A percentile compares a stretch with the other conserved stretches of the same genome.
These are phyloP conservation scores for Colletotrichum sp. DNA, from an alignment of 2,329 filamentous ascomycete species.

Conservation along the genomic window DNA sequence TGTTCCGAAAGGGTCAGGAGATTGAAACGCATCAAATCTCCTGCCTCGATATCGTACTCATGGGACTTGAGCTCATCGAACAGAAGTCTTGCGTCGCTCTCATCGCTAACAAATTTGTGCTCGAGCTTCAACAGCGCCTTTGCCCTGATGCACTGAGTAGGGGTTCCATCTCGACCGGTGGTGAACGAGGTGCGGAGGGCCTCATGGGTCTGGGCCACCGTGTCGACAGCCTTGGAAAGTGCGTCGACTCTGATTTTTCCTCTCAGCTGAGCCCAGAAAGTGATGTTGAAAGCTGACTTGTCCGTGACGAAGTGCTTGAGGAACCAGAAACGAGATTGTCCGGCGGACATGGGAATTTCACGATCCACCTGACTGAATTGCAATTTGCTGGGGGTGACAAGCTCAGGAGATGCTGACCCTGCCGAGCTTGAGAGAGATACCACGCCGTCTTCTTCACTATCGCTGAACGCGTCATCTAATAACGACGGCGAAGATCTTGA, in stretches of 20 bases:
- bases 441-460: background rate
- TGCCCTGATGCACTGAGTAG: background rate
- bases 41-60: background rate
- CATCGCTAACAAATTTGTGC: background rate
- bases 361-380: background rate
- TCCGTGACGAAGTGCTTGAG: constrained; percentile 36
- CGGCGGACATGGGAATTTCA: background rate
- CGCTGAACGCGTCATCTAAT: background rate
- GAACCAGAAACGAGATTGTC: constrained; percentile 42
- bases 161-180: background rate
- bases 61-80: background rate
- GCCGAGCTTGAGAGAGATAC: background rate
- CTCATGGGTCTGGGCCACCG: constrained; percentile 34
- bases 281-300: constrained; percentile 44
- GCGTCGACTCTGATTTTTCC: constrained; percentile 34
- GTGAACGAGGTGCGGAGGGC: constrained; percentile 35
- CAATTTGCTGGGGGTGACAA: background rate
- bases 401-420: background rate
- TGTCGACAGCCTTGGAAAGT: constrained; percentile 37
- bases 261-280: constrained; percentile 31
- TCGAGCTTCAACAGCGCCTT: background rate
- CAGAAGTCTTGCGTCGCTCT: background rate
- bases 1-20: background rate
- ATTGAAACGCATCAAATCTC: background rate
- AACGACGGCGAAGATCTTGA: background rate